Percentiles rank a stretch among this genome's conserved stretches.
phyloP scores from a whole-genome alignment of 2,329 filamentous ascomycete genomes.

The Calonectria montana region DNA sequence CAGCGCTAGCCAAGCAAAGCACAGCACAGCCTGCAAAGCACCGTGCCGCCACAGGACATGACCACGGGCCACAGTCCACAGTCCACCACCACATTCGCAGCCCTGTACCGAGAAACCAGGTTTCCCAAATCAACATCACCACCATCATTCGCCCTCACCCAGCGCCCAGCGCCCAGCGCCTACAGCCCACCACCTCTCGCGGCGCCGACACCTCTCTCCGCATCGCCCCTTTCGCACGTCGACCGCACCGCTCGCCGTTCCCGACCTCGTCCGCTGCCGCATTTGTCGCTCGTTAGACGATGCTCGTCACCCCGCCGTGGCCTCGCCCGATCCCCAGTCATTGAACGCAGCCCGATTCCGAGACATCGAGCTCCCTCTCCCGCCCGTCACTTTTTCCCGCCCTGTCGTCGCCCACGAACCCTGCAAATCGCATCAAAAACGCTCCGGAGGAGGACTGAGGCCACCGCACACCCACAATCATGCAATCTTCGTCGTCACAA shows the following conservation, averaged over 20 bases:
- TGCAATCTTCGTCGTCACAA: constrained; percentile 55
- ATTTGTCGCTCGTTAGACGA: constrained; percentile 39
- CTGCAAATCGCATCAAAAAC: constrained; percentile 14
- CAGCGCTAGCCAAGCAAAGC: constrained; percentile 20
- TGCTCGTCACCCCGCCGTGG: constrained; percentile 42
- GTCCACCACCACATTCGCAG: constrained; percentile 9
- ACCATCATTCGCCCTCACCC: constrained; percentile 16
- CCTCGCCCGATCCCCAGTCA: constrained; percentile 35
- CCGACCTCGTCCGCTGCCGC: constrained; percentile 21
- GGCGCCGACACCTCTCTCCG: constrained; percentile 4
- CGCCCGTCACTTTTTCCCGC: background rate
- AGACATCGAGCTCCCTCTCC: constrained; percentile 21
- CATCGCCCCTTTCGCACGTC: constrained; percentile 16
- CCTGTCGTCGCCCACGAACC: constrained; percentile 9
- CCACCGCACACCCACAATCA: constrained; percentile 19
- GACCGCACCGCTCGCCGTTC: constrained; percentile 15
- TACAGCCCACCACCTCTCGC: constrained; percentile 11
- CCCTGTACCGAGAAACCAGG: constrained; percentile 7
- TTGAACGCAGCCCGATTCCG: constrained; percentile 32
- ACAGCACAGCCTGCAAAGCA: constrained; percentile 8
- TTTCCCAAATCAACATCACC: constrained; percentile 21
- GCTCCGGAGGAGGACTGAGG: background rate
- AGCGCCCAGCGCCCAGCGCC: constrained; percentile 14
- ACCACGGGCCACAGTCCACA: constrained; percentile 21
- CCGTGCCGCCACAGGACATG: background rate